Conservation (phyloP, 352 stramenopile species). For the Achlya hypogyna region DNA sequence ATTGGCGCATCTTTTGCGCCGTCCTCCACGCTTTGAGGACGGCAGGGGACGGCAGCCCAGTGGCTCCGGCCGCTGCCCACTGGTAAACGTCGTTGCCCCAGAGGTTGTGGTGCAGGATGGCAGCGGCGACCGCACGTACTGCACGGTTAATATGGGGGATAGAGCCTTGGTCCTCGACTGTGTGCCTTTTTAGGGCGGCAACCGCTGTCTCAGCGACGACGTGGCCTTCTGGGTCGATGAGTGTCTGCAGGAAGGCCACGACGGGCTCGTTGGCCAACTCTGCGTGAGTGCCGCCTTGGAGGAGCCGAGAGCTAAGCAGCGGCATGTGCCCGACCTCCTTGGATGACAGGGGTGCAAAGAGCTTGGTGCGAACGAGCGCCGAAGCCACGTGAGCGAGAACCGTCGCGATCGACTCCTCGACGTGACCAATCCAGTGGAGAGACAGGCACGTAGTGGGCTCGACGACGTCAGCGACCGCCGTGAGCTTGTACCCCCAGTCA, state of each 20-base stretch:
- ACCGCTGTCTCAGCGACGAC: slow-evolving; percentile 40
- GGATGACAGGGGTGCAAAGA: slow-evolving; percentile 40
- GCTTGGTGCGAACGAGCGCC: slow-evolving; percentile 29
- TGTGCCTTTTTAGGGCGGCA: slow-evolving; percentile 24
- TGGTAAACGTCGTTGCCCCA: slow-evolving; percentile 74
- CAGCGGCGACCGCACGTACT: slow-evolving; percentile 52
- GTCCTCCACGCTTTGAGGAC: slow-evolving; percentile 67
- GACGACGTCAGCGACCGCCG: slow-evolving; percentile 45
- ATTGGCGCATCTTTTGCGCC: slow-evolving; percentile 78
- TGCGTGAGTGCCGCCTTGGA: slow-evolving; percentile 41
- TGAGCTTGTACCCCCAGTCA: slow-evolving; percentile 74
- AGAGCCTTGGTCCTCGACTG: neutral
- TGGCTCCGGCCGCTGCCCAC: slow-evolving; percentile 27
- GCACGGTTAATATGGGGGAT: slow-evolving; percentile 34
- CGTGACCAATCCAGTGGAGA: slow-evolving; percentile 54
- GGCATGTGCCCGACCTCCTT: slow-evolving; percentile 39
- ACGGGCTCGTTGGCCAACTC: slow-evolving; percentile 33
- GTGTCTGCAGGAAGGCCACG: slow-evolving; percentile 45
- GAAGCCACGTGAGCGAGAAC: slow-evolving; percentile 45
- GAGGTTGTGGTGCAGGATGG: slow-evolving; percentile 80
- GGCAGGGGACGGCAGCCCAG: slow-evolving; percentile 50
- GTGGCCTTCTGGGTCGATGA: slow-evolving; percentile 31
- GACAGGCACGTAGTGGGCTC: slow-evolving; percentile 41
- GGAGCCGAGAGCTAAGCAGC: slow-evolving; percentile 50
- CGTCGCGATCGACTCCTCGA: slow-evolving; percentile 36